Percentiles rank a stretch among this genome's conserved stretches.
phyloP scores from a whole-genome alignment of 192 early-diverging fungal species.

The Rhizophlyctis rosea region DNA sequence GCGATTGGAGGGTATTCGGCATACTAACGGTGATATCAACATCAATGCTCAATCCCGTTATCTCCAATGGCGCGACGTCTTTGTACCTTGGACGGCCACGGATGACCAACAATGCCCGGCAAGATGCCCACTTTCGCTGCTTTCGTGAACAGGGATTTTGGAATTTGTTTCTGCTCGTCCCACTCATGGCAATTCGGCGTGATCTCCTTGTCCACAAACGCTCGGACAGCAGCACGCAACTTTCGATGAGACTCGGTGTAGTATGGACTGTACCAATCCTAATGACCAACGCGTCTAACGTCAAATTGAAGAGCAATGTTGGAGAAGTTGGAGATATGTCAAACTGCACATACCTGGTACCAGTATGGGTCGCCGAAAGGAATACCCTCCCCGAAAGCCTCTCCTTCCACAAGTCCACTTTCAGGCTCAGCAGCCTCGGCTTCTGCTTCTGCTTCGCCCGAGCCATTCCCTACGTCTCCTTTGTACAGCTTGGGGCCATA shows the following conservation, averaged over 20 bases:
- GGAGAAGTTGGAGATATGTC: background rate
- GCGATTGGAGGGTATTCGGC: constrained; percentile 17
- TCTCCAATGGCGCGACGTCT: too few species aligned
- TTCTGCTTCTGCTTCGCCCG: background rate
- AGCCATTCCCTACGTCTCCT: constrained; percentile 58
- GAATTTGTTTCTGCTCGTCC: constrained; percentile 80
- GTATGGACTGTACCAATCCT: constrained; percentile 65
- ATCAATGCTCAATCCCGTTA: too few species aligned
- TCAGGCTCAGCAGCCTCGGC: constrained; percentile 5
- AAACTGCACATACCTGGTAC: constrained; percentile 39
- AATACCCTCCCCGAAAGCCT: constrained; percentile 71
- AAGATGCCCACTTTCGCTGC: constrained; percentile 71
- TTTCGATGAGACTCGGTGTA: constrained; percentile 73
- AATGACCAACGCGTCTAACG: constrained; percentile 3
- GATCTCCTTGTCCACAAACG: constrained; percentile 77
- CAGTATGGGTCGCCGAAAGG: constrained; percentile 80
- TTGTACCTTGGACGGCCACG: too few species aligned
- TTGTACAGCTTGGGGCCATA: constrained; percentile 59
- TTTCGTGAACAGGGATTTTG: constrained; percentile 68
- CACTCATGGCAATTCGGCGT: constrained; percentile 73
- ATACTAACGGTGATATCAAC: constrained; percentile 26
- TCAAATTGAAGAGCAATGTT: background rate
- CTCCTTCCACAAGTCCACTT: constrained; percentile 37
- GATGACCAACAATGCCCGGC: constrained; percentile 52
- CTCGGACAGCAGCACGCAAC: constrained; percentile 57